Percentiles rank a stretch among this genome's conserved stretches.
Conservation (phyloP, 768 basidiomycete genomes). For the Daedaleopsis nitida region DNA sequence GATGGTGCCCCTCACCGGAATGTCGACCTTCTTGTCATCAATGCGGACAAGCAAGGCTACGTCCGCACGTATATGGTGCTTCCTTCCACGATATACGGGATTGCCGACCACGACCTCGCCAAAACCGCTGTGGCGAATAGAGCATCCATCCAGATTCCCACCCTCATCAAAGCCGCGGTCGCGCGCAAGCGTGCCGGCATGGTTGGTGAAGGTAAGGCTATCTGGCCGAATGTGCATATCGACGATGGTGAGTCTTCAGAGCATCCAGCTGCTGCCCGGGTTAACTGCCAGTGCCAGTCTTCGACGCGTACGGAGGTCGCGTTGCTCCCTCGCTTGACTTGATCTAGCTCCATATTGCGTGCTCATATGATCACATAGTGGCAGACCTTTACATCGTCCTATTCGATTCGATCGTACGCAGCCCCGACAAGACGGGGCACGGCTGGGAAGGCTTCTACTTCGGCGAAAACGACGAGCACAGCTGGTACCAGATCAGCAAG, state of each 20-base stretch:
- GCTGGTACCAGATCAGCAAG: constrained; percentile 36
- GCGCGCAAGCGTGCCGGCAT: constrained; percentile 56
- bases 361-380: too few relatives aligned
- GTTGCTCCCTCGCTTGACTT: too few relatives aligned
- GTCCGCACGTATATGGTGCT: constrained; percentile 53
- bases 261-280: too few relatives aligned
- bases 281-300: too few relatives aligned
- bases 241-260: constrained; percentile 51
- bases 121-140: constrained; percentile 54
- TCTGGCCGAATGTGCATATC: constrained; percentile 63
- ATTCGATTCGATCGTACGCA: too few relatives aligned
- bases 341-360: too few relatives aligned
- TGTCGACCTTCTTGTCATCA: constrained; percentile 50
- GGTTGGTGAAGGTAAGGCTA: constrained; percentile 57
- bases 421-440: constrained; percentile 31
- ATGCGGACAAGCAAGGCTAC: constrained; percentile 53
- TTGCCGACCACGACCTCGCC: constrained; percentile 48
- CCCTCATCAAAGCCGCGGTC: constrained; percentile 48
- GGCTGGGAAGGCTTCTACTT: constrained; percentile 41
- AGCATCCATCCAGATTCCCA: constrained; percentile 56
- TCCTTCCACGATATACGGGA: constrained; percentile 61
- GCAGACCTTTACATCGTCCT: constrained; percentile 42
- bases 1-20: constrained; percentile 47
- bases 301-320: too few relatives aligned
- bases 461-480: constrained; percentile 35